Evolutionary conservation across 805 yeast species (phyloP), one percentile per base, ranked within the genome.

Genomic region (Clavispora santaluciae): DNA sequence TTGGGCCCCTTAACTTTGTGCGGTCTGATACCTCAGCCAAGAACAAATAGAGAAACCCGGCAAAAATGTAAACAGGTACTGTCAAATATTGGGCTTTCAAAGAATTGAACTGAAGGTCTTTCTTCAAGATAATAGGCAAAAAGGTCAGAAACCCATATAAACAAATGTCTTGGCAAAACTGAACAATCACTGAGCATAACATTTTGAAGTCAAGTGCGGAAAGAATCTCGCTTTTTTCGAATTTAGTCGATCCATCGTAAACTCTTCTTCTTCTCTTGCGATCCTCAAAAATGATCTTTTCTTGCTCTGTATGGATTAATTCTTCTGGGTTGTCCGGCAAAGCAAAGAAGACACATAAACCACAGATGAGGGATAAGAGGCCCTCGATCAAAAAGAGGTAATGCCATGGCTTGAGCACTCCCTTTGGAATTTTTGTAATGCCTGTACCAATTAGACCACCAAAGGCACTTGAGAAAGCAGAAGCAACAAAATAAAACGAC

Each of bases 131-230:
- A 3, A 65, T 55, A 8, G 76, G 73, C 36, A 68, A 52, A 41
- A 70, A 71, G 1, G 70, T 65, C 1, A 65, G 54, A 40, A 63
- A 67, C 9, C 77, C 77, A 47, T 70, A 73, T 24, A 69, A 51
- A 6, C 66, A 56, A 11, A 62, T 46, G 49, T 71, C 74, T 36
- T 56, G 67, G 53, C 76, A 70, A 49, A 73, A 72, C 49, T 72
- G 75, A 45, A 67, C 66, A n/a, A 55, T 41, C 38, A 63, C 59
- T 22, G 66, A 58, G 16, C 61, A 42, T 36, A 59, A 54, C 21
- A 66, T 58, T 43, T 66, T 65, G 34, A 63, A 57, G 42, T 73
- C 76, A 24, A 69, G 43, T 1, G 72, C 68, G 34, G 61, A 53
- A 18, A 30, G 35, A 10, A 66, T 57, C 36, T 60, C 68, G 9